These are phyloP conservation scores for Epicoccum nigrum DNA, from an alignment of 2,329 filamentous ascomycete species.

Conservation along the genomic window DNA sequence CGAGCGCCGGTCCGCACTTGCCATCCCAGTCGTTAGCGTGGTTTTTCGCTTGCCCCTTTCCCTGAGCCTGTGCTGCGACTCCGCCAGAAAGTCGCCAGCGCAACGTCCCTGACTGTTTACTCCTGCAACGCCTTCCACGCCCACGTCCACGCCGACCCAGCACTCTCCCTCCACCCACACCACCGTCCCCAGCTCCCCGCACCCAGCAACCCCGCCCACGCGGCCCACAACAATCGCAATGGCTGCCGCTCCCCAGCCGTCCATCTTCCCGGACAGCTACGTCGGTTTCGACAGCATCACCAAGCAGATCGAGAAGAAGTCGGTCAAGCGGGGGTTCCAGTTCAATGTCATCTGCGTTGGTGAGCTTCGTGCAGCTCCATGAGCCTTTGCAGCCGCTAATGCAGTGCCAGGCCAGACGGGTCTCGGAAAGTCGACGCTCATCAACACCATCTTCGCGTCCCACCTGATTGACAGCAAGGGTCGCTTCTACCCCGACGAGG, in stretches of 20 bases:
- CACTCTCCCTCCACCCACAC: constrained; percentile 22
- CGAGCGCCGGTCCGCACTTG: constrained; percentile 35
- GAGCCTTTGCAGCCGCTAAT: constrained; percentile 10
- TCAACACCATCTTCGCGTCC: constrained; percentile 99
- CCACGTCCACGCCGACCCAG: constrained; percentile 16
- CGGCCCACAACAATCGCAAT: constrained; percentile 53
- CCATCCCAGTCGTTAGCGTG: constrained; percentile 36
- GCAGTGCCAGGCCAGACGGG: constrained; percentile 82
- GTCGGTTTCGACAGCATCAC: constrained; percentile 99
- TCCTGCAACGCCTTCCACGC: constrained; percentile 20
- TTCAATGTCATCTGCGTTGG: constrained; percentile 99
- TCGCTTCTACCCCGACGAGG: constrained; percentile 88
- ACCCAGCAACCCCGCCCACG: constrained; percentile 21
- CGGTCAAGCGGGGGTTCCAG: constrained; percentile 98
- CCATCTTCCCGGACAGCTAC: constrained; percentile 90
- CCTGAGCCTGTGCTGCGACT: constrained; percentile 44
- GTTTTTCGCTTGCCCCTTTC: constrained; percentile 51
- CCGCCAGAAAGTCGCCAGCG: constrained; percentile 47
- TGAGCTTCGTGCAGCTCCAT: constrained; percentile 60
- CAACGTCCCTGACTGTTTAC: constrained; percentile 42
- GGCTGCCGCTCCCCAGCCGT: constrained; percentile 67
- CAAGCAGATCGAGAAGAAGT: constrained; percentile 98
- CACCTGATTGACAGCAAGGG: constrained; percentile 99
- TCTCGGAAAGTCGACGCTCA: constrained; percentile 96
- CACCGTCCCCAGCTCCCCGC: constrained; percentile 18